phyloP scores from a whole-genome alignment of 495 filamentous ascomycete genomes.

The Poronia punctata region DNA sequence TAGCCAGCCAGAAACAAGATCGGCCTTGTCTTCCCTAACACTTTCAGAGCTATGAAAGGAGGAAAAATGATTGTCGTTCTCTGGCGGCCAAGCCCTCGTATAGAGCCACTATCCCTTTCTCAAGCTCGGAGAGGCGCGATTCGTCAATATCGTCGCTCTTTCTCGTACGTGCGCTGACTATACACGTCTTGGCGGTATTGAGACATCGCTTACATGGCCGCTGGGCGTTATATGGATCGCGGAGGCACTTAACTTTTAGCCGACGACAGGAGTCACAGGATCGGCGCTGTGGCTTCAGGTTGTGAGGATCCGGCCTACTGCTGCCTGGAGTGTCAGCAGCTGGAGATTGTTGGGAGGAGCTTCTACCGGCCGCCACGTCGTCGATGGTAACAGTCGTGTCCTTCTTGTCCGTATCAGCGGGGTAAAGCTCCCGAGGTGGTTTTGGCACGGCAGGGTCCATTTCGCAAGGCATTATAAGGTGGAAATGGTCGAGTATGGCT shows the following conservation, averaged over 20 bases:
- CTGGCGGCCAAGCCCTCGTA: slow-evolving; percentile 66
- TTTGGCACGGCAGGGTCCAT: too few relatives aligned
- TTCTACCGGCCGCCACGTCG: slow-evolving; percentile 4
- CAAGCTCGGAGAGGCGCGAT: slow-evolving; percentile 82
- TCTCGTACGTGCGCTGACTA: slow-evolving; percentile 74
- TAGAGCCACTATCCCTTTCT: slow-evolving; percentile 88
- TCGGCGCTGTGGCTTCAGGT: slow-evolving; percentile 65
- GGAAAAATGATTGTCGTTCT: too few relatives aligned
- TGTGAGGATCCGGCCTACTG: slow-evolving; percentile 32
- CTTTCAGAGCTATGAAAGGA: neutral
- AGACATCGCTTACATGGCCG: slow-evolving; percentile 77
- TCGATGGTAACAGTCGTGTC: neutral
- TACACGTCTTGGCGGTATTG: slow-evolving; percentile 71
- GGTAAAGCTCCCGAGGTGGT: too few relatives aligned
- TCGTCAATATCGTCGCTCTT: slow-evolving; percentile 94
- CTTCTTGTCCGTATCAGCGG: too few relatives aligned
- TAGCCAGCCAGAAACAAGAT: slow-evolving; percentile 73
- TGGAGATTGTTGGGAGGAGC: slow-evolving; percentile 7
- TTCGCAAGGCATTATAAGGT: too few relatives aligned
- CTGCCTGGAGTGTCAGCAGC: slow-evolving; percentile 16
- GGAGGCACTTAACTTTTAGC: slow-evolving; percentile 86
- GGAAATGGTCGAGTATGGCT: too few relatives aligned
- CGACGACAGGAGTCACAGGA: slow-evolving; percentile 89
- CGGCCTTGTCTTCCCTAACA: slow-evolving; percentile 63
- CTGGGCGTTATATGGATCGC: slow-evolving; percentile 53